A percentile compares a stretch with the other conserved stretches of the same genome.
phyloP scores from a whole-genome alignment of 768 basidiomycete genomes.

The Cyclocybe aegerita region DNA sequence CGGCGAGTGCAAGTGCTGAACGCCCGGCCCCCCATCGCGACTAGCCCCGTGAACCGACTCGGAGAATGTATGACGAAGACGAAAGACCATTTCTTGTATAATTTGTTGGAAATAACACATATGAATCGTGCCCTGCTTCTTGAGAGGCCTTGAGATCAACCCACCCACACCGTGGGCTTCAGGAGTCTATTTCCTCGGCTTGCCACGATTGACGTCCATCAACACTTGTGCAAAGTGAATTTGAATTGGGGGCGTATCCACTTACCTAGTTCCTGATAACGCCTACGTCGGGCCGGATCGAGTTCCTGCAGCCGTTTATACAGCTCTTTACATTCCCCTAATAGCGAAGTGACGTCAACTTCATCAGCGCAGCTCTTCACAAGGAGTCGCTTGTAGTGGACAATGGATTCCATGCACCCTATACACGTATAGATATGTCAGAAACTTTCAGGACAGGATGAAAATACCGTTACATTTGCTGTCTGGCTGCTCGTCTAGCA shows the following conservation, averaged over 20 bases:
- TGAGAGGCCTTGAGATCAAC: constrained; percentile 1
- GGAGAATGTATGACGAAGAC: not conserved
- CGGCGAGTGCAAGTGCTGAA: constrained; percentile 66
- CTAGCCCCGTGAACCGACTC: not conserved
- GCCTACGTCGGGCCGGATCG: constrained; percentile 62
- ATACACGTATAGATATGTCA: constrained; percentile 1
- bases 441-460: constrained; percentile 1
- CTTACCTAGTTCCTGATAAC: constrained; percentile 72
- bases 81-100: not conserved
- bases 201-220: not conserved
- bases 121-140: not conserved
- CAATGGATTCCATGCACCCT: constrained; percentile 96
- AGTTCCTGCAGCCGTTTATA: constrained; percentile 56
- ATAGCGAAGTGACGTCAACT: constrained; percentile 33
- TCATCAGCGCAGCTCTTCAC: constrained; percentile 42
- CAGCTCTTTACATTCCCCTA: constrained; percentile 47
- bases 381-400: constrained; percentile 78
- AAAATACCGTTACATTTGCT: constrained; percentile 74
- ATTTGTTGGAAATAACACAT: not conserved
- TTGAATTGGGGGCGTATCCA: not conserved
- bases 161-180: not conserved
- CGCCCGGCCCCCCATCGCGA: not conserved
- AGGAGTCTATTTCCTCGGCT: constrained; percentile 6
- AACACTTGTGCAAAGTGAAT: not conserved
- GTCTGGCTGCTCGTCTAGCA: constrained; percentile 87